Evolutionary conservation across 2,329 filamentous ascomycete species (phyloP).

Genomic region (Fusarium falciforme): DNA sequence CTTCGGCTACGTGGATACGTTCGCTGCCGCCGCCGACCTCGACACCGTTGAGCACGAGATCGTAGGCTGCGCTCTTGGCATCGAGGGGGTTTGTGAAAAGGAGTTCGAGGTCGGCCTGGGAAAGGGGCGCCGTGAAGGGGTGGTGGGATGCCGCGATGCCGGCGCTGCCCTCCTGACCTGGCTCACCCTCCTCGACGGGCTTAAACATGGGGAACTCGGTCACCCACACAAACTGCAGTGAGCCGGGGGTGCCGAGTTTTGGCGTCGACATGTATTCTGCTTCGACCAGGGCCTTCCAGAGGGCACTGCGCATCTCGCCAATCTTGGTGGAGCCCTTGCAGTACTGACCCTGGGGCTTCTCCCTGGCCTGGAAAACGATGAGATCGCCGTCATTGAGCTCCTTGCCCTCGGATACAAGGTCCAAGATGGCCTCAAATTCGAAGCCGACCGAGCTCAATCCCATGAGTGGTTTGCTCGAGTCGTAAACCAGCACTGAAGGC

Average conservation of each 20-base stretch:
- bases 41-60: slow-evolving; percentile 94
- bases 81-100: slow-evolving; percentile 77
- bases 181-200: slow-evolving; percentile 69
- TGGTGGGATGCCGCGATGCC: slow-evolving; percentile 92
- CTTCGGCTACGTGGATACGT: slow-evolving; percentile 85
- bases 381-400: slow-evolving; percentile 74
- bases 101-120: slow-evolving; percentile 76
- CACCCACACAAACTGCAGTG: slow-evolving; percentile 84
- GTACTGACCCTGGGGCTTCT: slow-evolving; percentile 67
- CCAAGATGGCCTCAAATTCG: slow-evolving; percentile 69
- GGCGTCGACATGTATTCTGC: slow-evolving; percentile 64
- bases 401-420: slow-evolving; percentile 51
- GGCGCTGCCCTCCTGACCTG: slow-evolving; percentile 83
- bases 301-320: slow-evolving; percentile 76
- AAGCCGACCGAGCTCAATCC: slow-evolving; percentile 81
- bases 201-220: slow-evolving; percentile 94
- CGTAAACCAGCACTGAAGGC: slow-evolving; percentile 81
- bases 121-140: slow-evolving; percentile 91
- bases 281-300: slow-evolving; percentile 78
- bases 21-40: slow-evolving; percentile 94
- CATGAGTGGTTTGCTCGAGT: slow-evolving; percentile 77
- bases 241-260: slow-evolving; percentile 48
- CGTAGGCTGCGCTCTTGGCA: slow-evolving; percentile 89
- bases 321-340: slow-evolving; percentile 73
- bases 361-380: slow-evolving; percentile 83